Evolutionary conservation across 2,329 filamentous ascomycete genomes (phyloP), one percentile per base, ranked within the genome.

Genomic region (Dendrostoma leiphaemia): DNA sequence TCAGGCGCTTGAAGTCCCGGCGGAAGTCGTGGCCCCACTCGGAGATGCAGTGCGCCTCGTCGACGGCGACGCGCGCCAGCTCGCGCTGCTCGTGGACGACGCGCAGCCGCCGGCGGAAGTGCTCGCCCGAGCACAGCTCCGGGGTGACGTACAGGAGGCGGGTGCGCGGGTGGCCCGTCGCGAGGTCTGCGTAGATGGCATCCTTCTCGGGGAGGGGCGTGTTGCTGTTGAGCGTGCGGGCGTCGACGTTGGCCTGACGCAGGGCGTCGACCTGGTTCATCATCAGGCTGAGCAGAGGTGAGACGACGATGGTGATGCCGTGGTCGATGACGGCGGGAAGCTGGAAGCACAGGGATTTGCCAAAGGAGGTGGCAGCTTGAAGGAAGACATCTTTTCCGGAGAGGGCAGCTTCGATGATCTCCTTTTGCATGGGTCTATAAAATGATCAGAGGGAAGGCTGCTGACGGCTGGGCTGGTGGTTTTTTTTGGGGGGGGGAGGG

Each of bases 1-100:
- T 86, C 6, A 97, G 79, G 19, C 88, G 83, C 66, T 94, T 91
- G 71, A 96, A 97, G 54, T 91, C 89, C 32, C 87, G 89, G n/a
- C 93, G 88, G 67, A 97, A 97, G 69, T 97, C 93, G 68, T 97
- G 92, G 2, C 93, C 93, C 93, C 93, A 97, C 84, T 97, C 92
- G 23, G 90, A 96, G 62, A 97, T 96, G 69, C 93, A 97, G 69
- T 97, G 93, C 2, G 93, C 93, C 73, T 97, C 93, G 65, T 97
- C 93, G 54, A 97, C 86, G 45, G 89, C 93, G 59, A 97, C 84
- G 13, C 93, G 84, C 9, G 88, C 87, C n/a, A 97, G 81, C 71
- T 97, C 90, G 54, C 83, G 82, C 68, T 97, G 91, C 55, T 84
- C 76, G 66, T 97, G 77, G 13, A 97, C 86, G 4, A 88, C 75